phyloP scores from a whole-genome alignment of 805 yeast genomes.

The Candida tibetensis region DNA sequence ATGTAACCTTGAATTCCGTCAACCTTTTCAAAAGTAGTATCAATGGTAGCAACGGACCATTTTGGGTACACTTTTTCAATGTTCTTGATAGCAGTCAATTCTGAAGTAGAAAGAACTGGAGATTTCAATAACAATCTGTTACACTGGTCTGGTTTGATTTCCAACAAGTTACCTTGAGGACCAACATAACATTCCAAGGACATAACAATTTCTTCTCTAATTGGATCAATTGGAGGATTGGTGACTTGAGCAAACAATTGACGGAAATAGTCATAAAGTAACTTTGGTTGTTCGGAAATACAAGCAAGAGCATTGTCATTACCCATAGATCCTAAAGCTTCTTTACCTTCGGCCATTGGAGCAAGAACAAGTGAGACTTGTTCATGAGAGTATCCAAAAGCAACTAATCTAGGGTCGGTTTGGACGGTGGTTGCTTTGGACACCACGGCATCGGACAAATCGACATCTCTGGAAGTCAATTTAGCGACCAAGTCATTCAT shows the following conservation, averaged over 20 bases:
- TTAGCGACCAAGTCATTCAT: conserved; percentile 72
- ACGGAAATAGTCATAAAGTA: conserved; percentile 90
- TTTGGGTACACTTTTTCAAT: conserved; percentile 75
- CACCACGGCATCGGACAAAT: conserved; percentile 11
- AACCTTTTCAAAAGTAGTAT: conserved; percentile 79
- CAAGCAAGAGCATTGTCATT: conserved; percentile 96
- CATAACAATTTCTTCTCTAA: conserved; percentile 95
- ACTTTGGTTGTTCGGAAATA: conserved; percentile 85
- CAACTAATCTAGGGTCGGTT: conserved; percentile 76
- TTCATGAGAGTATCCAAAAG: conserved; percentile 94
- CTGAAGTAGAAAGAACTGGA: conserved; percentile 74
- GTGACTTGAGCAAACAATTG: conserved; percentile 98
- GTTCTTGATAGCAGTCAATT: conserved; percentile 70
- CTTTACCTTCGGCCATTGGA: conserved; percentile 96
- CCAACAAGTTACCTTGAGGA: conserved; percentile 95
- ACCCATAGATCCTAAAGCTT: conserved; percentile 98
- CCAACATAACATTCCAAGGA: conserved; percentile 95
- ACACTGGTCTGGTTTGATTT: conserved; percentile 90
- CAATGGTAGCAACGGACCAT: conserved; percentile 81
- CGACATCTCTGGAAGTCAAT: conserved; percentile 41
- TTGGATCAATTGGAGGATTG: conserved; percentile 98
- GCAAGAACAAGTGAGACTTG: conserved; percentile 79
- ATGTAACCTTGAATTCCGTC: conserved; percentile 88
- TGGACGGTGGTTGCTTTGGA: conserved; percentile 50
- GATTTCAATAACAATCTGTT: conserved; percentile 79